These are phyloP conservation scores for Diaporthe batatas DNA, from an alignment of 2,329 filamentous ascomycete species.

Conservation along the genomic window DNA sequence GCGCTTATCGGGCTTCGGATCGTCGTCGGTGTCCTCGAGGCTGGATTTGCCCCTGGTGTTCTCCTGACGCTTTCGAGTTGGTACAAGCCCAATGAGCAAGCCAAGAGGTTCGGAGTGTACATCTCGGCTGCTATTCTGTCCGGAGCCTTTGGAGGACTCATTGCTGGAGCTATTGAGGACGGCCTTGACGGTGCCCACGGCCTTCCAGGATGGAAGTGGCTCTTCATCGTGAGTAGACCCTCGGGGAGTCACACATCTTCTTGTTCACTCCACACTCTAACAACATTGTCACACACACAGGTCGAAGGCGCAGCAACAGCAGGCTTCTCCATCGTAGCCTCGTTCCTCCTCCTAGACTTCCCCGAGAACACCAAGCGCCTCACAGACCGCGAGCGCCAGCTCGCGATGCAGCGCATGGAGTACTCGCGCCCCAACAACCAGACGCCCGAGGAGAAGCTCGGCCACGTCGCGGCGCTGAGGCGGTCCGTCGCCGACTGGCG, in stretches of 20 bases:
- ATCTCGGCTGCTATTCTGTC: constrained; percentile 77
- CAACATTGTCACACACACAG: constrained; percentile 47
- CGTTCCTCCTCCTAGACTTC: constrained; percentile 78
- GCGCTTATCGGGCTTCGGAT: constrained; percentile 56
- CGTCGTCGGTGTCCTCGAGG: constrained; percentile 65
- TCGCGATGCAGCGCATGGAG: constrained; percentile 71
- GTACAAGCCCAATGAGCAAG: constrained; percentile 59
- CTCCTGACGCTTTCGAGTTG: constrained; percentile 73
- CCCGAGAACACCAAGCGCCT: constrained; percentile 73
- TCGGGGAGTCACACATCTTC: too few relatives aligned
- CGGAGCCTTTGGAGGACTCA: constrained; percentile 72
- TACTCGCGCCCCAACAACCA: constrained; percentile 56
- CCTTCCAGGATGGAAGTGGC: constrained; percentile 60
- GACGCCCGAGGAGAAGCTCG: constrained; percentile 66
- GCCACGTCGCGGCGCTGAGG: constrained; percentile 46
- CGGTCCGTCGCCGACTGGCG: constrained; percentile 54
- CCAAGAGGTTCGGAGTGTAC: constrained; percentile 65
- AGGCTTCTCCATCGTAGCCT: constrained; percentile 65
- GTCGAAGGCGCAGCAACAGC: constrained; percentile 71
- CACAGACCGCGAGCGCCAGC: constrained; percentile 67
- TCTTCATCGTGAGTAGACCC: constrained; percentile 54
- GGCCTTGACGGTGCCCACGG: constrained; percentile 66
- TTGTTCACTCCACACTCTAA: background rate
- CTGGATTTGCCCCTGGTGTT: constrained; percentile 70
- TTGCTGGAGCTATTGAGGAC: constrained; percentile 70